These are phyloP conservation scores for Tetradesmus obliquus DNA, from an alignment of 139 green algal genomes.

Conservation along the genomic window DNA sequence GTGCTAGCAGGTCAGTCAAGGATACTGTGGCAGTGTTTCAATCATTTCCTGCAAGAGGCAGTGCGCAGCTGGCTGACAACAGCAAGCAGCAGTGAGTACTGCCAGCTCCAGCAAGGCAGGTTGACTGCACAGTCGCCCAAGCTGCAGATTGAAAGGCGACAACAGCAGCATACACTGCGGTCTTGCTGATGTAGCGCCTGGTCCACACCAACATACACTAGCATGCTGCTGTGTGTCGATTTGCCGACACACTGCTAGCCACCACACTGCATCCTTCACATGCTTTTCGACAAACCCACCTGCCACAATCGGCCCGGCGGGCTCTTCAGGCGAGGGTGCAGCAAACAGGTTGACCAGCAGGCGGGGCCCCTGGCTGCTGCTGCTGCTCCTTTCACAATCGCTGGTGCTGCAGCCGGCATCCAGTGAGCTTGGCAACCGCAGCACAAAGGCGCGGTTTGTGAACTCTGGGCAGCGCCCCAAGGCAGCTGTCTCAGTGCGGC, in stretches of 20 bases:
- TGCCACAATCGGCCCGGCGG: slow-evolving; percentile 32
- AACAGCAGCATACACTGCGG: too few relatives aligned
- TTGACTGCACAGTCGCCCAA: too few relatives aligned
- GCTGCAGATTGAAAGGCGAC: too few relatives aligned
- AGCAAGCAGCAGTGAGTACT: too few relatives aligned
- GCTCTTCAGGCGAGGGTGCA: slow-evolving; percentile 10
- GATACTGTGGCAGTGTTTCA: too few relatives aligned
- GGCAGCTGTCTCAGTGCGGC: slow-evolving; percentile 20
- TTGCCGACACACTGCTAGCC: not conserved
- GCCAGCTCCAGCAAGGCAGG: too few relatives aligned
- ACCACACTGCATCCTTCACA: not conserved
- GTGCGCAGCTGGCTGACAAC: too few relatives aligned
- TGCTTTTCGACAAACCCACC: not conserved
- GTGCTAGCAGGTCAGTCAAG: too few relatives aligned
- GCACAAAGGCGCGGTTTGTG: slow-evolving; percentile 27
- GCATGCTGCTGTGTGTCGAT: not conserved
- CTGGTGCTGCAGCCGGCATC: not conserved
- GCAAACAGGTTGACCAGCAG: slow-evolving; percentile 15
- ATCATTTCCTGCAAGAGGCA: too few relatives aligned
- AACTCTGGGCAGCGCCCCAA: slow-evolving; percentile 31
- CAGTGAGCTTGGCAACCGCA: slow-evolving; percentile 5
- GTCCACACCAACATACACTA: too few relatives aligned
- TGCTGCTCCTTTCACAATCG: not conserved
- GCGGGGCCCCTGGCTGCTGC: not conserved
- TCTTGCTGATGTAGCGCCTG: too few relatives aligned